Base-by-base conservation (phyloP, 805 yeast species). In the Komagataella kurtzmanii region DNA sequence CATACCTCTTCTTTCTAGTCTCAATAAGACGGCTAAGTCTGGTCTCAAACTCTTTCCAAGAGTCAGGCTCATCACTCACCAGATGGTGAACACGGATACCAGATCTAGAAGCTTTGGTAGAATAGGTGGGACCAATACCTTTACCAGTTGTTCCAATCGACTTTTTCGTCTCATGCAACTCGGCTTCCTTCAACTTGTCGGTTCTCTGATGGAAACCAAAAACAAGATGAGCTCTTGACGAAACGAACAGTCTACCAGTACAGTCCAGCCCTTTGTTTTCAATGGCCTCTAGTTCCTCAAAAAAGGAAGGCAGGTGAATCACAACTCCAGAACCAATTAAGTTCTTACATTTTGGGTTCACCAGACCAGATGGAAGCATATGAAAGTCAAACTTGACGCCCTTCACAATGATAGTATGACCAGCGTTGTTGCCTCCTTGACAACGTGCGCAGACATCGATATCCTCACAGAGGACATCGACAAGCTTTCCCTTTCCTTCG, bases 341-440 rank as follows among this genome's bases (percentile, higher is more conserved):
- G 71, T 93, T 93, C 60, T 75, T 71, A 72, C 99, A 93, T 53
- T 85, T 84, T 55, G 93, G 89, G 67, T 93, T 93, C 54, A 93
- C 95, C 57, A 93, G 78, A n/a, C 99, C 99, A 7, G 97, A 88
- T 17, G 99, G 99, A 56, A 93, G 79, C 96, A 93, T 91, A 72
- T 93, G 99, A 84, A 93, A 93, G 68, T 93, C 99, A 66, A 90
- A 93, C 70, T 89, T 91, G 62, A 76, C 77, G 48, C 81, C 84
- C 54, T 82, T 81, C 50, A 89, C 99, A 49, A 93, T 97, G 62
- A 93, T 93, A 47, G 99, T 93, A 68, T 93, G 99, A 43, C 99
- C 99, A 24, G 99, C 99, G 66, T 93, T 93, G 75, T 93, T 93
- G 64, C 99, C 99, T 69, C 99, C 99, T 66, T 85, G 90, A 71